A percentile compares a stretch with the other conserved stretches of the same genome.
These are phyloP conservation scores for Aspergillus aculeatinus DNA, from an alignment of 2,329 filamentous ascomycete genomes.

Conservation along the genomic window DNA sequence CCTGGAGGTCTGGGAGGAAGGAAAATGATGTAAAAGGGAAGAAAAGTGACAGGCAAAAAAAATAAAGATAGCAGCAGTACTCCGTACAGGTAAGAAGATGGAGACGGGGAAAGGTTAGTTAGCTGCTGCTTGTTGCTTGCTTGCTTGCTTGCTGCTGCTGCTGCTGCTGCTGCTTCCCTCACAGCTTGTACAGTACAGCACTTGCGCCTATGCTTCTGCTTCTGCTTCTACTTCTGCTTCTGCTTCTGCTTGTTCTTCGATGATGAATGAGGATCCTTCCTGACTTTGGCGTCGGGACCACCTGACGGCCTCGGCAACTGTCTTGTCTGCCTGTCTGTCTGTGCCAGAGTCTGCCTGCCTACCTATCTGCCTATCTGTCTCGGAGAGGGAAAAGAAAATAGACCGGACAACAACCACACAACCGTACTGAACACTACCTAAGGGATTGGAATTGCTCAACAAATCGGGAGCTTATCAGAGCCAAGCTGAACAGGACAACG, in stretches of 20 bases:
- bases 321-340: not conserved
- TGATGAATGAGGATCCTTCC: conserved; percentile 21
- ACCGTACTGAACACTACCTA: not conserved
- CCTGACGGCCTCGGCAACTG: conserved; percentile 32
- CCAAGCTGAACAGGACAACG: not conserved
- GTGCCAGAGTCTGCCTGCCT: not conserved
- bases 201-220: not conserved
- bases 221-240: conserved; percentile 8
- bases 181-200: not conserved
- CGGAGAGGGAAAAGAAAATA: not conserved
- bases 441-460: not conserved
- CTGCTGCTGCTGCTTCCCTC: conserved; percentile 5
- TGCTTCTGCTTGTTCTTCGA: conserved; percentile 7
- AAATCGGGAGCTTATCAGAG: not conserved
- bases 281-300: conserved; percentile 28
- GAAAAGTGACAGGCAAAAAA: conserved; percentile 4
- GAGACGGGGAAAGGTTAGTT: not conserved
- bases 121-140: not conserved
- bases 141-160: conserved; percentile 8
- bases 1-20: not conserved
- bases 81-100: conserved; percentile 3
- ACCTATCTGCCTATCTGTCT: not conserved
- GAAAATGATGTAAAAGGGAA: conserved; percentile 7
- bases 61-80: conserved; percentile 1
- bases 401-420: not conserved